A percentile compares a stretch with the other conserved stretches of the same genome.
These are phyloP conservation scores for Boletellus sp. DNA, from an alignment of 768 basidiomycete species.

Conservation along the genomic window DNA sequence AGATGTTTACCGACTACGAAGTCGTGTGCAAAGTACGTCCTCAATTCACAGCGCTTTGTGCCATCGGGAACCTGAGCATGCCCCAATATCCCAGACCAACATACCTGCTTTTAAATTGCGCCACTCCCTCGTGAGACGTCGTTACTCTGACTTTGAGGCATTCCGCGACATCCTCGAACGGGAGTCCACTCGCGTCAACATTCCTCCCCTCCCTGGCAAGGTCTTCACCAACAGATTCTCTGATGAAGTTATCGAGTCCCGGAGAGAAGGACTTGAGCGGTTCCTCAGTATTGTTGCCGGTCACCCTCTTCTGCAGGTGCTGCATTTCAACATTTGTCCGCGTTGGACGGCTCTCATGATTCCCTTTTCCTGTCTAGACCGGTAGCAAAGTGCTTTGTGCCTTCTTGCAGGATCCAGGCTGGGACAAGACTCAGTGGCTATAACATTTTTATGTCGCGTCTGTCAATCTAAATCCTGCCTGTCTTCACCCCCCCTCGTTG, in stretches of 20 bases:
- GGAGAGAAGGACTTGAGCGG: slow-evolving; percentile 90
- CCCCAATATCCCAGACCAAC: slow-evolving; percentile 65
- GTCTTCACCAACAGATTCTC: slow-evolving; percentile 98
- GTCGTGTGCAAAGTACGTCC: slow-evolving; percentile 84
- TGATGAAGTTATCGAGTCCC: slow-evolving; percentile 91
- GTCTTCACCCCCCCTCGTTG: neutral
- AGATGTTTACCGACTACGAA: slow-evolving; percentile 99
- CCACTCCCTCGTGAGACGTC: slow-evolving; percentile 83
- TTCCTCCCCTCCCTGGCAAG: slow-evolving; percentile 95
- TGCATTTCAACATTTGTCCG: slow-evolving; percentile 19
- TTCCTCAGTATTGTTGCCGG: slow-evolving; percentile 97
- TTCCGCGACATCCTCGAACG: slow-evolving; percentile 98
- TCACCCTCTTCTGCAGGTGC: slow-evolving; percentile 90
- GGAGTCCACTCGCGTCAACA: slow-evolving; percentile 96
- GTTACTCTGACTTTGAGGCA: slow-evolving; percentile 93
- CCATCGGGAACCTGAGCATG: slow-evolving; percentile 1
- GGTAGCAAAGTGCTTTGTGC: slow-evolving; percentile 96
- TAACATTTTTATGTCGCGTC: slow-evolving; percentile 31
- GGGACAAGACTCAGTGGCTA: slow-evolving; percentile 81
- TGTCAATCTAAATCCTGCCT: neutral
- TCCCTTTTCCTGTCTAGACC: slow-evolving; percentile 47
- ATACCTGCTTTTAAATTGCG: slow-evolving; percentile 98
- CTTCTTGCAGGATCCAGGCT: slow-evolving; percentile 91
- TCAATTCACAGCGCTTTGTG: neutral
- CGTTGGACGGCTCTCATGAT: slow-evolving; percentile 4